These are phyloP conservation scores for Dryas drummondii DNA, from an alignment of 306 rosid genomes.

Conservation along the genomic window DNA sequence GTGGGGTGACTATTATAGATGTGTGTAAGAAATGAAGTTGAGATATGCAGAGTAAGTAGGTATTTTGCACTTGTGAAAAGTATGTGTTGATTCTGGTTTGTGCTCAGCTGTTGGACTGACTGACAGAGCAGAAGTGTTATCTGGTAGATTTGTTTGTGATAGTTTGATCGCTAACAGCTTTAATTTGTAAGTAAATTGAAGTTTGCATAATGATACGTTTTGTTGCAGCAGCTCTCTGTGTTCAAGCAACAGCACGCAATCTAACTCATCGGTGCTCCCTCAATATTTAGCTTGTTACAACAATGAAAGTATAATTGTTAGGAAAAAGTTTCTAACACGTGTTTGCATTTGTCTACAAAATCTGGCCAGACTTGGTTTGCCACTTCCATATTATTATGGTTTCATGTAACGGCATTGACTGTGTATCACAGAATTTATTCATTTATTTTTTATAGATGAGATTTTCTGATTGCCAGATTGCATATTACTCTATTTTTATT, in stretches of 20 bases:
- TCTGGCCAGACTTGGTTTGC: background rate
- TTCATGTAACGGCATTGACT: background rate
- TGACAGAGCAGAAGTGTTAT: constrained; percentile 47
- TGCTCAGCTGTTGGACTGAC: constrained; percentile 86
- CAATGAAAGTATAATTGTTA: background rate
- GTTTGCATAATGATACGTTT: constrained; percentile 26
- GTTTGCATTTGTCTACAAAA: background rate
- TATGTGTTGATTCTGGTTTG: constrained; percentile 53
- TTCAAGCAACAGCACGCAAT: background rate
- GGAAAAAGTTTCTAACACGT: background rate
- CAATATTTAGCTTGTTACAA: background rate
- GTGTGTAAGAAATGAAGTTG: constrained; percentile 74
- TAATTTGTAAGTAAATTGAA: constrained; percentile 63
- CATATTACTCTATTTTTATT: too few species aligned
- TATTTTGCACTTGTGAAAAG: constrained; percentile 46
- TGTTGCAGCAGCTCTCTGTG: constrained; percentile 12
- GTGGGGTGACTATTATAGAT: constrained; percentile 52
- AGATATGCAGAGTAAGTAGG: constrained; percentile 47
- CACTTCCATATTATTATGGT: background rate
- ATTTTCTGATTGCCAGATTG: background rate
- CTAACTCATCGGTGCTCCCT: background rate
- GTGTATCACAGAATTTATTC: background rate
- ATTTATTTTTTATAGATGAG: background rate
- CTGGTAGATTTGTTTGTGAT: constrained; percentile 44
- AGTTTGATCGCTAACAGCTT: constrained; percentile 59